Conservation (phyloP, 1,284 basidiomycete species). For the Pterulicium gracile region DNA sequence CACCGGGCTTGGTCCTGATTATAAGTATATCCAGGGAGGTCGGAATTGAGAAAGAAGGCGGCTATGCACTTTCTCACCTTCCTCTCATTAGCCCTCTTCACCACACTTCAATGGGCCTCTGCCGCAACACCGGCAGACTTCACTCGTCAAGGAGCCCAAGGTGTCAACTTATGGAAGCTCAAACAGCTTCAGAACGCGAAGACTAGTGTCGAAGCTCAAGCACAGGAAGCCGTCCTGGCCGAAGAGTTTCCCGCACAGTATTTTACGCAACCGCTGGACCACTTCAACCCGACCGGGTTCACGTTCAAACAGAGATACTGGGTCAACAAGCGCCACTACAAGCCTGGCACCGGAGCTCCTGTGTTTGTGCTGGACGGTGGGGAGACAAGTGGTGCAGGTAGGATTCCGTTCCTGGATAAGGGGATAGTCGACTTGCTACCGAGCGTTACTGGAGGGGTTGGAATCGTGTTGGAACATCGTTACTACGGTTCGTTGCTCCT, state of each 20-base stretch:
- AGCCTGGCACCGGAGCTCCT: slow-evolving; percentile 57
- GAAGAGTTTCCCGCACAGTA: slow-evolving; percentile 46
- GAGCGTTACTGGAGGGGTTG: slow-evolving; percentile 73
- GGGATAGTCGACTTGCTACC: slow-evolving; percentile 84
- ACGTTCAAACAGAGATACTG: slow-evolving; percentile 78
- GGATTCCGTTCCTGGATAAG: slow-evolving; percentile 64
- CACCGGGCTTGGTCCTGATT: too few species aligned
- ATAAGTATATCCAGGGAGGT: too few species aligned
- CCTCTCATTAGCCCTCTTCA: neutral
- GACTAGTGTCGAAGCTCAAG: neutral
- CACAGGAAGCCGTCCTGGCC: neutral
- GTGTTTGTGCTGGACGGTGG: slow-evolving; percentile 80
- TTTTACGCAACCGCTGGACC: slow-evolving; percentile 82
- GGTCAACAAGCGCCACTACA: slow-evolving; percentile 80
- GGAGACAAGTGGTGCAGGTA: slow-evolving; percentile 68
- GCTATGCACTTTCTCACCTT: neutral
- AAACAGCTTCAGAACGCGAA: neutral
- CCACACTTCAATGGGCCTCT: neutral
- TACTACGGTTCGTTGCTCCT: slow-evolving; percentile 55
- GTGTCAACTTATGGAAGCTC: neutral
- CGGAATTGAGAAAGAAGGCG: too few species aligned
- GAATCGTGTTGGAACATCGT: slow-evolving; percentile 87
- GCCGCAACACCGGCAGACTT: neutral
- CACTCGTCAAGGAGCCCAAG: neutral
- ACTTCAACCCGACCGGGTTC: slow-evolving; percentile 43